Evolutionary conservation across 441 rosid species (phyloP).

Genomic region (Gossypium davidsonii): DNA sequence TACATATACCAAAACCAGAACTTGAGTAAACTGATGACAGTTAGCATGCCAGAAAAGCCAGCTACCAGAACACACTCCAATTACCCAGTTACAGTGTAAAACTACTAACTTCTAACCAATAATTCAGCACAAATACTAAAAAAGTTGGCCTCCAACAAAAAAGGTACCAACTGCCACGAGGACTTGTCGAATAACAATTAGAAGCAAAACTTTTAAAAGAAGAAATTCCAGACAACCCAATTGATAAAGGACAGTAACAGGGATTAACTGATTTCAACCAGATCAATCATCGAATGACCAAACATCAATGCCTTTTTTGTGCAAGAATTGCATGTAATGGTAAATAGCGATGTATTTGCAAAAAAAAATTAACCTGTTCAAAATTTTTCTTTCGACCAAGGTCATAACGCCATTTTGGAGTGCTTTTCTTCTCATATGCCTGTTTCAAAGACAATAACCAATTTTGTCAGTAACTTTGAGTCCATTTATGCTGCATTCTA

Average conservation of each 20-base stretch:
- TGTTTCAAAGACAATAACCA: slow-evolving; percentile 25
- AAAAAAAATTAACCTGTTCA: slow-evolving; percentile 51
- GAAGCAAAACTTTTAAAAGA: neutral
- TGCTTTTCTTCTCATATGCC: slow-evolving; percentile 86
- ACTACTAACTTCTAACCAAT: neutral
- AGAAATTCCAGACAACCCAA: neutral
- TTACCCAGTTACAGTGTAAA: neutral
- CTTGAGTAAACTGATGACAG: neutral
- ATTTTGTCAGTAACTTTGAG: slow-evolving; percentile 1
- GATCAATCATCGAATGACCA: neutral
- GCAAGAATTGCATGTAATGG: neutral
- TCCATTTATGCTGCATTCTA: neutral
- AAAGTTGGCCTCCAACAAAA: neutral
- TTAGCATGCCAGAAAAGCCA: neutral
- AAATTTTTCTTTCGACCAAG: slow-evolving; percentile 70
- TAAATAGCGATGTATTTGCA: slow-evolving; percentile 2
- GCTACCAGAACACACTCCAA: neutral
- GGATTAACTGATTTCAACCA: slow-evolving; percentile 4
- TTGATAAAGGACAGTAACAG: neutral
- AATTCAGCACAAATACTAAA: neutral
- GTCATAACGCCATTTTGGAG: slow-evolving; percentile 81
- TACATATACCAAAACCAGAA: slow-evolving; percentile 8
- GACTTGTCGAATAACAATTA: neutral
- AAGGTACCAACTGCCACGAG: neutral
- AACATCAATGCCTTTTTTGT: neutral